Evolutionary conservation across 768 basidiomycete species (phyloP), one percentile per base, ranked within the genome.

Genomic region (Tricholoma saponaceum): DNA sequence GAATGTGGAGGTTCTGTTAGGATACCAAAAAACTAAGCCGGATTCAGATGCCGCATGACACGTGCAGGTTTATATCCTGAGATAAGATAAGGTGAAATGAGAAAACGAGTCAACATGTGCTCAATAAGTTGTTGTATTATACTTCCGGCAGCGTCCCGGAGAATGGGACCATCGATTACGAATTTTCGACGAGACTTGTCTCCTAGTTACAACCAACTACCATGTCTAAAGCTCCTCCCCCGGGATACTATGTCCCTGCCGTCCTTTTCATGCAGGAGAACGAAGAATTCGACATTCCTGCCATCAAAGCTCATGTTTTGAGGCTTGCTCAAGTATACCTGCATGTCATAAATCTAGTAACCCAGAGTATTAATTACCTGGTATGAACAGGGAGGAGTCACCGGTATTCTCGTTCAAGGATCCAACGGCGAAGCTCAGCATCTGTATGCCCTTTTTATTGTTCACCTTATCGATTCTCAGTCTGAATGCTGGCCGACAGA

Each of bases 401-500:
- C 84, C 0, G 89, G 87, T 4, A 85, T 89, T 56, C 75, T 90
- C 14, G 84, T 87, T 0, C 86, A 90, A 69, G 87, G 87, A 39
- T 85, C 83, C 57, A 90, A 87, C 59, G 88, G 88, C 46, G 87
- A 89, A 68, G 89, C 89, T 5, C 87, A 87, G 62, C 87, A 88
- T 63, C 76, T 90, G 74, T 75, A 55, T 44, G 70, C 60, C 16
- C 47, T 53, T n/a, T 30, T 23, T 26, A 25, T 5, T 30, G 6
- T 14, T 8, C 25, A 18, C 25, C 7, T 1, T 16, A 12, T 49
- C 20, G 13, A 14, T 51, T 26, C 41, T 22, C 22, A 37, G 16
- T 28, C 49, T 58, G 41, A 58, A 28, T 14, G 43, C 30, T 41
- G 16, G 39, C 26, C 20, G 20, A 14, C 54, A 77, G 76, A 58